Base-by-base conservation (phyloP, 106 monocot genomes). In the Agapanthus africanus region DNA sequence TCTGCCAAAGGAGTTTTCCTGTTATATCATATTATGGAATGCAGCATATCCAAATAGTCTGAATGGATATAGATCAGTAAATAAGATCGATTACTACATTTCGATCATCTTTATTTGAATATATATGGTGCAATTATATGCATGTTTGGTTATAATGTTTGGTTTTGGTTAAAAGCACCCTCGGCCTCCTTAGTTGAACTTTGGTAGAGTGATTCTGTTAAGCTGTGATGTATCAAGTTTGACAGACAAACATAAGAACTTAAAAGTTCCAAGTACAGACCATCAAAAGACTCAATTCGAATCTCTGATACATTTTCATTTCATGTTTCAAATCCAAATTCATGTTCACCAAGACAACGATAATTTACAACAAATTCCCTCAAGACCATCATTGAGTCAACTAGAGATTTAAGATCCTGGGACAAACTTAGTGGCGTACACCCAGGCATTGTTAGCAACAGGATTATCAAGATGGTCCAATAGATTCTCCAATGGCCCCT, bases 381-480 rank as follows among this genome's bases (percentile, higher is more conserved):
- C 56, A 57, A 57, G 56, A 57, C 30, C 52, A n/a, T n/a, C n/a
- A n/a, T n/a, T n/a, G n/a, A n/a, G n/a, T n/a, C n/a, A n/a, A n/a
- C n/a, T n/a, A n/a, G n/a, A 68, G 35, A 50, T 16, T 76, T 81
- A 88, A 74, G 84, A 82, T 4, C 84, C 82, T 0, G 88, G 88
- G 18, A 40, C 82, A 59, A 88, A 88, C 74, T 88, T 88, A 67
- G 84, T 88, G 66, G 88, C 88, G 56, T 77, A 88, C 22, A 85
- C 88, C 88, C 88, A 88, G 1, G 84, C 88, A 63, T 88, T 88
- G 84, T 88, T 82, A 28, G 88, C 88, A 7, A 88, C 85, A 0
- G 88, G 88, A 71, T 88, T 72, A 59, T 76, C 88, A n/a, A 88
- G 79, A 68, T 88, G 88, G 70, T 88, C 88, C 33, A 88, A 71